These are phyloP conservation scores for Aspergillus ochraceus DNA, from an alignment of 2,329 filamentous ascomycete genomes.

Conservation along the genomic window DNA sequence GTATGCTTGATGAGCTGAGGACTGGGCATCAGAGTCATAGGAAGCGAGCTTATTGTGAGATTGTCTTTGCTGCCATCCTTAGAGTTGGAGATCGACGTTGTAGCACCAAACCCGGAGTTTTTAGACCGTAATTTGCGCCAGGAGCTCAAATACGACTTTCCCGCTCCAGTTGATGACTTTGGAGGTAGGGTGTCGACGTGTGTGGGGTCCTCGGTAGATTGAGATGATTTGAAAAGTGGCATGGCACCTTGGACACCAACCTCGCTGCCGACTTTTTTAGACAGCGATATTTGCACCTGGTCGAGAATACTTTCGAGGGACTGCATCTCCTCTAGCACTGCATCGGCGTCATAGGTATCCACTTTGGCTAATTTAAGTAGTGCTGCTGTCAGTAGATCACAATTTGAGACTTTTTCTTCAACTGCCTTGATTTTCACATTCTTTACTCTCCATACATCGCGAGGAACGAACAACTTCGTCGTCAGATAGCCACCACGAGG, in stretches of 20 bases:
- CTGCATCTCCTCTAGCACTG: constrained; percentile 92
- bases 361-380: constrained; percentile 79
- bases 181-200: constrained; percentile 39
- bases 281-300: constrained; percentile 72
- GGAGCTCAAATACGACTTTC: constrained; percentile 77
- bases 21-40: constrained; percentile 66
- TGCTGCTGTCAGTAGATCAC: constrained; percentile 86
- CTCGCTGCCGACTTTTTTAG: constrained; percentile 87
- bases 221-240: constrained; percentile 69
- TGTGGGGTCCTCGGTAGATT: constrained; percentile 48
- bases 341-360: constrained; percentile 87
- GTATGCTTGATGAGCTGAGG: constrained; percentile 72
- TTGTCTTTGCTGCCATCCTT: constrained; percentile 58
- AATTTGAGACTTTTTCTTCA: constrained; percentile 91
- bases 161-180: constrained; percentile 60
- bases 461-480: constrained; percentile 85
- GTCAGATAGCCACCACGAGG: constrained; percentile 90
- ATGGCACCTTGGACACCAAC: constrained; percentile 78
- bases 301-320: constrained; percentile 81
- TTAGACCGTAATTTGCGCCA: constrained; percentile 91
- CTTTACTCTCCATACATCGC: constrained; percentile 91
- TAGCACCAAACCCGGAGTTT: constrained; percentile 67
- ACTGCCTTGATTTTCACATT: constrained; percentile 88
- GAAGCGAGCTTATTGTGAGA: constrained; percentile 69
- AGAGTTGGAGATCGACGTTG: constrained; percentile 33